Evolutionary conservation across 106 monocot species (phyloP), one percentile per base, ranked within the genome.

Genomic region (Xerophyta viscosa): DNA sequence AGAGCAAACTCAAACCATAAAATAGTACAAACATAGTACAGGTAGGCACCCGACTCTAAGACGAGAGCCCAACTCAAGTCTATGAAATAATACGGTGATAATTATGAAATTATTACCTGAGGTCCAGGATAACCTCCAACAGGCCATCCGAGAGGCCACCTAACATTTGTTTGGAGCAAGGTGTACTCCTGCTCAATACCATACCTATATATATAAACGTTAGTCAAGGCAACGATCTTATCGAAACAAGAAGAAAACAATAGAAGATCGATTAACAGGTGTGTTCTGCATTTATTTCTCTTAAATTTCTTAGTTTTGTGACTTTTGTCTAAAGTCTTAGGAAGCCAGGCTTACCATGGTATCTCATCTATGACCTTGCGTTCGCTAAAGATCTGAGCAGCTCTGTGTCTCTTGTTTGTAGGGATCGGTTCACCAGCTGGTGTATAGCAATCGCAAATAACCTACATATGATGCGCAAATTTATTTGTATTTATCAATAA

Each of bases 381-480:
- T 2, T 90, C 50, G 27, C 73, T 71, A 56, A 90, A 90, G 57
- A 90, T 71, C 57, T 81, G 59, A 58, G 84, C 84, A 67, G 90
- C 90, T 30, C 63, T 79, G 66, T 71, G 20, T 4, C 90, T 66
- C 44, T 90, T 90, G 71, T 90, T 90, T 28, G 80, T 90, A 29
- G 84, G 84, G 20, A 90, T 84, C 24, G 90, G 90, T 42, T 90
- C 90, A 31, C 90, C 90, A 56, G 27, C 31, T 49, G 90, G 90
- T 3, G 84, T 90, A 54, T 90, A 90, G n/a, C 73, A 5, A 69
- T 84, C 84, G 55, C 90, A 90, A 15, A 90, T 81, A 13, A 90
- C 90, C 90, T 90, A 65, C 61, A 78, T 48, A 55, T 61, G 21
- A 66, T 27, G 33, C 33, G 11, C 33, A 33, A 11, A 33, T 6